Conservation (phyloP, 192 early-diverging fungal genomes). For the Entomortierella lignicola region DNA sequence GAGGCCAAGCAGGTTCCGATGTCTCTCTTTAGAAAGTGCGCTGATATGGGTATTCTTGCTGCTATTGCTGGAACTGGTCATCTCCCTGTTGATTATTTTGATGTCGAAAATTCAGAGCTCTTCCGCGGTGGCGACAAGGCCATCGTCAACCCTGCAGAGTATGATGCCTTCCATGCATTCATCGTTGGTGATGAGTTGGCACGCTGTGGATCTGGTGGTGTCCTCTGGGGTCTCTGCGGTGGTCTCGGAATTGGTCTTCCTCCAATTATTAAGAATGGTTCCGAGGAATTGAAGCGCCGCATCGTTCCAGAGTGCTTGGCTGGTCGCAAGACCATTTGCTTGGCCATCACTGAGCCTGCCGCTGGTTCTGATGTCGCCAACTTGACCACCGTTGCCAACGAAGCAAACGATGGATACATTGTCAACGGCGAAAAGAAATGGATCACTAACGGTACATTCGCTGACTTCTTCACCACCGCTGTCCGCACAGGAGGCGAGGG, state of each 20-base stretch:
- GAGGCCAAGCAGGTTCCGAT: constrained; percentile 83
- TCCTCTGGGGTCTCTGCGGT: constrained; percentile 81
- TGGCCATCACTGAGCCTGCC: constrained; percentile 83
- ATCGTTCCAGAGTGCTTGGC: constrained; percentile 71
- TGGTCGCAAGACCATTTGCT: constrained; percentile 83
- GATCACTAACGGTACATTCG: constrained; percentile 84
- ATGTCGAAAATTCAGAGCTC: constrained; percentile 25
- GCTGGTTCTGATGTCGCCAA: constrained; percentile 83
- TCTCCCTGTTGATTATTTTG: constrained; percentile 40
- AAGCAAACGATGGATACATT: constrained; percentile 77
- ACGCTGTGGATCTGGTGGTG: constrained; percentile 84
- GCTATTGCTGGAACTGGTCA: constrained; percentile 54
- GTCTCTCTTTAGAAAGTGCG: constrained; percentile 77
- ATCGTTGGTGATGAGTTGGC: constrained; percentile 83
- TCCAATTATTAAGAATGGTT: constrained; percentile 75
- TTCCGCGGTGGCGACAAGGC: constrained; percentile 42
- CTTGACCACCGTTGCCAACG: constrained; percentile 74
- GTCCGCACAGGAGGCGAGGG: constrained; percentile 81
- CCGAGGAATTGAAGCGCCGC: constrained; percentile 73
- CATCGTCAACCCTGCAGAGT: constrained; percentile 63
- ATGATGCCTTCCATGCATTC: constrained; percentile 76
- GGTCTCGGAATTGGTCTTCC: constrained; percentile 82
- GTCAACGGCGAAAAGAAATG: constrained; percentile 93
- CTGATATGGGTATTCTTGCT: constrained; percentile 74
- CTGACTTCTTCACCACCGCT: constrained; percentile 87